Evolutionary conservation across 1,284 basidiomycete species (phyloP), one percentile per base, ranked within the genome.

Genomic region (Pulveroboletus sp.): DNA sequence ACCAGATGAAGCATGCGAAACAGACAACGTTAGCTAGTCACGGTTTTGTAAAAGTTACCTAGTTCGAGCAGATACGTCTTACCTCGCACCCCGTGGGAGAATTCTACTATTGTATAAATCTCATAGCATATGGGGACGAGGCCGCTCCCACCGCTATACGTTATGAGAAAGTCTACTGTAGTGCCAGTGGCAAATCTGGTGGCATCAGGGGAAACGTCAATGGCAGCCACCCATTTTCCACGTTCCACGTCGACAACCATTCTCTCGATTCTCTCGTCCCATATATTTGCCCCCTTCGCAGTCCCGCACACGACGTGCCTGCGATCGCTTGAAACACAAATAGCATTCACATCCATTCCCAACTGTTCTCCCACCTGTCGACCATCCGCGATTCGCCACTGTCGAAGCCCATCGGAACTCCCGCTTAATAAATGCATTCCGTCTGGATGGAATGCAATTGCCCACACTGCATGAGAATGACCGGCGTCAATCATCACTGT

Each of bases 271-370:
- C 24, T 3, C 1, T 0, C 36, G 8, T 53, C 50, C 52, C 52
- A 40, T 4, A 52, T n/a, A 2, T 16, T 51, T 21, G 48, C 37
- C 19, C 52, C 51, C 1, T 1, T 0, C 0, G 2, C 1, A 6
- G 50, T 40, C 16, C 37, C 52, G 6, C 52, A 53, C 3, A 51
- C 48, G 8, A 39, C 29, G 47, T 48, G 50, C 10, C 32, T 36
- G 33, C 21, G 12, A 4, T 52, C 50, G 4, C 13, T 13, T 10
- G 51, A 52, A 15, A 26, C 49, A 4, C 36, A 39, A 6, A 53
- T 26, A 10, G 37, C 19, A 3, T 1, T 19, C 39, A 1, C 6
- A 6, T n/a, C 3, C 37, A 39, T n/a, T 15, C 2, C 3, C 16
- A 12, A 2, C 26, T 17, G 51, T 3, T 32, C 13, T 4, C 51